Base-by-base conservation (phyloP, 2,329 filamentous ascomycete genomes). In the Xylariaceae sp. region DNA sequence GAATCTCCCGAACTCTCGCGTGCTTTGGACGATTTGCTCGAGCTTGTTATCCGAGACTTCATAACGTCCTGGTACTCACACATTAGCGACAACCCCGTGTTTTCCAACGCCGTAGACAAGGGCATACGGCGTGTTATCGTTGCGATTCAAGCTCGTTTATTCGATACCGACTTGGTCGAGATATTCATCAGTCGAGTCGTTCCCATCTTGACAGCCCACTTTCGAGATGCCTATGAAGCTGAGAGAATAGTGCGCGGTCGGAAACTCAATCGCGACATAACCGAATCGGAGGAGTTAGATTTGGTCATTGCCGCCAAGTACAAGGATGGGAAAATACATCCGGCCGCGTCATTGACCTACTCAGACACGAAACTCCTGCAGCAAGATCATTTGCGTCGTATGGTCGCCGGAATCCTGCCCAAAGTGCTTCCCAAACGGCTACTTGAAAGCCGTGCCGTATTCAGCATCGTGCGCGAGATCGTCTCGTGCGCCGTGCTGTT, bases 221-320 rank as follows among this genome's bases (percentile, higher is more conserved):
- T 99, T 64, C 88, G 83, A 62, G 89, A 96, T 62, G 96, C 96
- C 64, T 89, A 91, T 70, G 85, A 94, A 61, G 94, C 94, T 0
- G 94, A 99, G 74, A 83, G 87, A 54, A 81, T 84, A 6, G 89
- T 99, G 8, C 83, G 92, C 51, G 95, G 95, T 9, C 88, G 85
- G 68, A 89, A 95, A 71, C 76, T 97, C 54, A 94, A 91, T 64
- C 84, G 89, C 50, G 91, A 87, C 61, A 85, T 99, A 53, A 97
- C 95, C 2, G 94, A 99, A 73, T 95, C 91, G 0, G 92, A 96
- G 68, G 94, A 99, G 77, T 76, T 99, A 64, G 91, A 97, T 70
- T 77, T 95, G 62, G 94, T 94, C 1, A 95, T 99, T 71, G 94
- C 94, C n/a, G 86, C 83, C 41, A 96, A 95, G 72, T 99, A 94